Base-by-base conservation (phyloP, 164 flowering plant genomes). In the Sedum album region DNA sequence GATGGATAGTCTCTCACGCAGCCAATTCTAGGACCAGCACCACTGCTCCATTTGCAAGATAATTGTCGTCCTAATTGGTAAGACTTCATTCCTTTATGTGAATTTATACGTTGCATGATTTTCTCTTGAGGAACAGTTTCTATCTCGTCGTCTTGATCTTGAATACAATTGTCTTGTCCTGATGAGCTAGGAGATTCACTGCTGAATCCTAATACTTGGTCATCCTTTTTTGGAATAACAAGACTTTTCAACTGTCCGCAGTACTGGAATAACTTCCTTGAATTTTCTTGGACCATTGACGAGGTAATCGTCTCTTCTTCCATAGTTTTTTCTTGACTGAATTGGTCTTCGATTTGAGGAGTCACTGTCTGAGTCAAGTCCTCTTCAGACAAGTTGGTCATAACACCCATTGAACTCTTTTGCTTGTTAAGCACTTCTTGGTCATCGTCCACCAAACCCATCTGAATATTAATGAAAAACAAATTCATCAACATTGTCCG, bases 1-100 rank as follows among this genome's bases (percentile, higher is more conserved):
- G 49, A 9, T 30, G 76, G 78, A 42, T 68, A 76, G 63, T 76
- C 75, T 15, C 73, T 60, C 35, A 73, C 70, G 31, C 75, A 73
- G 44, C 75, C 75, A 33, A 76, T 70, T 64, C 75, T 72, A 17
- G 78, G 75, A 10, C 75, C 75, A 7, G 71, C 75, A 33, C 75
- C 78, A 6, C 68, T 76, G 64, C 73, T 57, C 75, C 75, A 73
- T 62, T 72, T 76, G 3, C 36, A 38, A 51, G 75, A 76, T 13
- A 67, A 67, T 30, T 70, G 73, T n/a, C 73, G 30, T 33, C 73
- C 78, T 20, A 69, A 49, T 41, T 73, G 73, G 62, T 69, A 76
- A 15, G 69, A 73, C 21, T 30, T 69, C 64, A 21, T 68, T 64
- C 36, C 73, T 35, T 72, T 76, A 65, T 67, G 65, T 14, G 72